A percentile compares a stretch with the other conserved stretches of the same genome.
Conservation (phyloP, 306 rosid species). For the Vigna unguiculata region DNA sequence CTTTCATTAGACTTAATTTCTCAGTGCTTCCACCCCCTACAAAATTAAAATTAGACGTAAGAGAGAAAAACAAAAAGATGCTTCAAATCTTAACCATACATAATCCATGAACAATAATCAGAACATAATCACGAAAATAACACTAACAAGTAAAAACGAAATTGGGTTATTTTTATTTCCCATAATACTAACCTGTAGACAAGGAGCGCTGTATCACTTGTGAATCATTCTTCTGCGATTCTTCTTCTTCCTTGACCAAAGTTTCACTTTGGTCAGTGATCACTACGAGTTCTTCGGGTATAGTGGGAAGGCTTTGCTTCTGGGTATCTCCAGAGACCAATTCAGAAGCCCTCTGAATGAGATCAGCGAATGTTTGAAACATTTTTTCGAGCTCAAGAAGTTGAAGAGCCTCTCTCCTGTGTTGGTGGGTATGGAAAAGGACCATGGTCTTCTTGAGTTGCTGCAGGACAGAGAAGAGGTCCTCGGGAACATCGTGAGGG, state of each 20-base stretch:
- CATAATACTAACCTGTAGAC: constrained; percentile 58
- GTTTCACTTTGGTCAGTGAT: constrained; percentile 45
- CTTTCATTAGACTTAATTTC: constrained; percentile 83
- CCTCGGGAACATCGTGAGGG: constrained; percentile 57
- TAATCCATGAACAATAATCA: not conserved
- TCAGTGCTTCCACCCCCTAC: constrained; percentile 60
- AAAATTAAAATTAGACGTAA: constrained; percentile 18
- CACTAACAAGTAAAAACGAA: not conserved
- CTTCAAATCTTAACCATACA: not conserved
- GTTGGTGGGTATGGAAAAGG: constrained; percentile 63
- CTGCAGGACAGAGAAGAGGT: constrained; percentile 68
- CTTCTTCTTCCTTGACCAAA: constrained; percentile 46
- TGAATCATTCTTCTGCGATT: constrained; percentile 36
- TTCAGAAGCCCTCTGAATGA: constrained; percentile 76
- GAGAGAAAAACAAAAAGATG: not conserved
- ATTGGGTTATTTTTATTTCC: constrained; percentile 20
- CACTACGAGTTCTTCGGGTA: constrained; percentile 20
- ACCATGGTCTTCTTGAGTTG: constrained; percentile 67
- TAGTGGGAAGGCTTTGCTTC: constrained; percentile 32
- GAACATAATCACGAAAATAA: not conserved
- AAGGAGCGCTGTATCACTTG: constrained; percentile 53
- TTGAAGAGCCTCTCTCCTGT: constrained; percentile 67
- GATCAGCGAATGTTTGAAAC: constrained; percentile 73
- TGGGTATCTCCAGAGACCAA: constrained; percentile 67
- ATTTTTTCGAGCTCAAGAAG: constrained; percentile 64